Evolutionary conservation across 179 eudicot genomes (phyloP).

Genomic region (Sideroxylon spinosum): DNA sequence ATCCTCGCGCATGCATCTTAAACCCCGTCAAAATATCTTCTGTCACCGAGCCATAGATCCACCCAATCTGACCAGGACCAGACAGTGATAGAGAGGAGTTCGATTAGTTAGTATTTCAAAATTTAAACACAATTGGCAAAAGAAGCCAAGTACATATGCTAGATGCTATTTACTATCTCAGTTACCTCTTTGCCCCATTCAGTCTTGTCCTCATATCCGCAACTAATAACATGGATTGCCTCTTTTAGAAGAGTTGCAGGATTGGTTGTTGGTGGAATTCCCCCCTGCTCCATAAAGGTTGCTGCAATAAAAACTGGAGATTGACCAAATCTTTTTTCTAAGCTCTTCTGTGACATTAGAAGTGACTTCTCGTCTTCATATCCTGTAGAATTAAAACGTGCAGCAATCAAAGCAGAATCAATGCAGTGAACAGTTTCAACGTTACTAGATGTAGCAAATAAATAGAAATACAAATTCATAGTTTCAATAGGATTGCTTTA

Average conservation of each 20-base stretch:
- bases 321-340: slow-evolving; percentile 65
- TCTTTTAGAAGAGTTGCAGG: slow-evolving; percentile 53
- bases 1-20: slow-evolving; percentile 88
- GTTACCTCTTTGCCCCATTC: slow-evolving; percentile 94
- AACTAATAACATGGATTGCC: slow-evolving; percentile 4
- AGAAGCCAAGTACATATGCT: neutral
- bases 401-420: neutral
- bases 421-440: slow-evolving; percentile 1
- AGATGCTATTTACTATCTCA: neutral
- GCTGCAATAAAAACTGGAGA: slow-evolving; percentile 62
- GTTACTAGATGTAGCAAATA: neutral
- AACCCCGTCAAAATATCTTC: slow-evolving; percentile 94
- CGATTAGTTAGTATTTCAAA: neutral
- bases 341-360: slow-evolving; percentile 60
- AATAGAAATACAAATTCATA: neutral
- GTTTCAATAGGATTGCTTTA: neutral
- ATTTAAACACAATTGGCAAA: neutral
- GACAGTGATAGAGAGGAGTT: neutral
- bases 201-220: slow-evolving; percentile 52
- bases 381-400: slow-evolving; percentile 26
- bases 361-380: slow-evolving; percentile 57
- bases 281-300: slow-evolving; percentile 64
- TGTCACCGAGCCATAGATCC: slow-evolving; percentile 92
- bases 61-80: slow-evolving; percentile 58
- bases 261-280: slow-evolving; percentile 50